Evolutionary conservation across 257 asterid genomes (phyloP).

Genomic region (Solanum clarkiae): DNA sequence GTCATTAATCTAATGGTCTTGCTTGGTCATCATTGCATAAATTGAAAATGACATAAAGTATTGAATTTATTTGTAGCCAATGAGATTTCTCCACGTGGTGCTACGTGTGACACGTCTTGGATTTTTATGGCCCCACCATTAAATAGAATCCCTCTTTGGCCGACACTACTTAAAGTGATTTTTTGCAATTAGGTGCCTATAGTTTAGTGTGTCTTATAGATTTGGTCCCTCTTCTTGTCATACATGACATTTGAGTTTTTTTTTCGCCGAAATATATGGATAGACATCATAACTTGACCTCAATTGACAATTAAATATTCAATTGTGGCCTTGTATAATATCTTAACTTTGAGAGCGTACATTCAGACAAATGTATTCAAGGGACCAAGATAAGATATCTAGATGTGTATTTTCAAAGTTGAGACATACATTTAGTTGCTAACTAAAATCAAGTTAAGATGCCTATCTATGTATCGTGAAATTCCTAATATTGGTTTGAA

Average conservation of each 20-base stretch:
- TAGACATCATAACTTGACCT: no score
- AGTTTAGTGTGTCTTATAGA: not conserved
- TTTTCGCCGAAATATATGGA: no score
- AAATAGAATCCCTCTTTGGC: not conserved
- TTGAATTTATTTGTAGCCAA: not conserved
- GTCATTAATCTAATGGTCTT: not conserved
- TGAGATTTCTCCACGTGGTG: not conserved
- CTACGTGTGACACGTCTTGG: not conserved
- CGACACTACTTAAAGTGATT: not conserved
- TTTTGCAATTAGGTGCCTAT: not conserved
- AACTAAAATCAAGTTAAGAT: not conserved
- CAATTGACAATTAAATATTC: not conserved
- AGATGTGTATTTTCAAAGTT: not conserved
- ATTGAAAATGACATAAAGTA: not conserved
- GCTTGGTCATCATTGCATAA: not conserved
- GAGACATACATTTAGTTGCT: not conserved
- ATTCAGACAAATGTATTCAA: not conserved
- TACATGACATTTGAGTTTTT: not conserved
- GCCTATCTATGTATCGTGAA: not conserved
- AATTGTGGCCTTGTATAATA: not conserved
- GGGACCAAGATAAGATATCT: not conserved
- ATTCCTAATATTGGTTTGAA: not conserved
- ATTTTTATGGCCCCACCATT: not conserved
- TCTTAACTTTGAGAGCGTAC: not conserved
- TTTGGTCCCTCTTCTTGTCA: not conserved